phyloP scores from a whole-genome alignment of 495 filamentous ascomycete genomes.

The Aspergillus mulundensis region DNA sequence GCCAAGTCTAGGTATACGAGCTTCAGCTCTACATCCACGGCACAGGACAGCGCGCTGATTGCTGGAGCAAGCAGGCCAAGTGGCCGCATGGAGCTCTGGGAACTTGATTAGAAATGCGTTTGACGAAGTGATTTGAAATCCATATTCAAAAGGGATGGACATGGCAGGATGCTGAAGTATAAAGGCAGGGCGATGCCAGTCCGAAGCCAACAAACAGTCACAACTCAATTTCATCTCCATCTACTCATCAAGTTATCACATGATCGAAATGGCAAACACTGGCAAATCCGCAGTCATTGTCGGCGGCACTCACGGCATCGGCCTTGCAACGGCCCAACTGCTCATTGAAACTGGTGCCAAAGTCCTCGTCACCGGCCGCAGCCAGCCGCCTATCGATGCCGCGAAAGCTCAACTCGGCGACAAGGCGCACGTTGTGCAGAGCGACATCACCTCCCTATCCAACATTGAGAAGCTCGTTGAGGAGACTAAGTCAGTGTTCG shows the following conservation, averaged over 20 bases:
- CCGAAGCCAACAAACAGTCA: not conserved
- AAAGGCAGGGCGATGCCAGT: not conserved
- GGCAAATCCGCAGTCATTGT: constrained; percentile 11
- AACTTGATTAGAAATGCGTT: not conserved
- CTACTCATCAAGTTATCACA: not conserved
- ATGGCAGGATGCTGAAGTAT: not conserved
- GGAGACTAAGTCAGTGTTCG: constrained; percentile 2
- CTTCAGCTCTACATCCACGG: not conserved
- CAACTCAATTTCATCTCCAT: not conserved
- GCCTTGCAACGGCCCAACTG: constrained; percentile 13
- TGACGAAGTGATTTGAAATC: not conserved
- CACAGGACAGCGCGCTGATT: not conserved
- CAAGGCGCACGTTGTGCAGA: constrained; percentile 1
- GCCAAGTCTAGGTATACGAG: not conserved
- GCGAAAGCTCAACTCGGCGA: constrained; percentile 5
- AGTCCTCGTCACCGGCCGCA: constrained; percentile 15
- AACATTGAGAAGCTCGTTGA: constrained; percentile 1
- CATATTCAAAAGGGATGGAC: not conserved
- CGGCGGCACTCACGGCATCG: constrained; percentile 16
- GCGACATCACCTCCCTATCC: constrained; percentile 8
- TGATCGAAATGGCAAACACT: not conserved
- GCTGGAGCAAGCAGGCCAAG: not conserved
- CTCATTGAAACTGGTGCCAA: constrained; percentile 4
- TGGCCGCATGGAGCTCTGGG: not conserved
- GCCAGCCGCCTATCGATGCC: constrained; percentile 1